Percentiles rank a stretch among this genome's conserved stretches.
phyloP scores from a whole-genome alignment of 495 filamentous ascomycete genomes.

The Aspergillus taichungensis region DNA sequence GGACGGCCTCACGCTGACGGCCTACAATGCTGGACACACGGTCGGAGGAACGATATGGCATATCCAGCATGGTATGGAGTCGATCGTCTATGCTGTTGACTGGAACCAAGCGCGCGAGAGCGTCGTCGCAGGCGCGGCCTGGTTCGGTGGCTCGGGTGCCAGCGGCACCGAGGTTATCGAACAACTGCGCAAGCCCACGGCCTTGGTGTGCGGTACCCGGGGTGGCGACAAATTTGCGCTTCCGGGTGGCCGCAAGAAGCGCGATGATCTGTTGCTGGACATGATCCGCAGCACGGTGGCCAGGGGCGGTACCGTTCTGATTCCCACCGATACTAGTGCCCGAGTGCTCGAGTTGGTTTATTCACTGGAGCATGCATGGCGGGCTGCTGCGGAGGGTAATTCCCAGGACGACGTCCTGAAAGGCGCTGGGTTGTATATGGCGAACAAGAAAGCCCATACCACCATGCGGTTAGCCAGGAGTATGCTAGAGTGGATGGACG shows the following conservation, averaged over 20 bases:
- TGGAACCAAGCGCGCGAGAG: constrained; percentile 96
- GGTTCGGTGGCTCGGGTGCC: constrained; percentile 74
- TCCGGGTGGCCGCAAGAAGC: constrained; percentile 60
- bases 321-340: constrained; percentile 91
- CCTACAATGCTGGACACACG: constrained; percentile 93
- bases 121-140: constrained; percentile 84
- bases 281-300: constrained; percentile 68
- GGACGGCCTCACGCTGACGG: constrained; percentile 89
- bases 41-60: constrained; percentile 98
- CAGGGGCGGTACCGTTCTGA: constrained; percentile 85
- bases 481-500: constrained; percentile 99
- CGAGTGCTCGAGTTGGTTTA: constrained; percentile 90
- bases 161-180: constrained; percentile 88
- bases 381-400: constrained; percentile 46
- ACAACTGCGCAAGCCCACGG: constrained; percentile 84
- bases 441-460: constrained; percentile 66
- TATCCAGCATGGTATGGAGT: constrained; percentile 93
- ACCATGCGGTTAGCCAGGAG: constrained; percentile 84
- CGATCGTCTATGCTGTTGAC: constrained; percentile 93
- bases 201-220: constrained; percentile 79
- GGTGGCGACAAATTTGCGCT: constrained; percentile 66
- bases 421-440: constrained; percentile 67
- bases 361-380: constrained; percentile 85
- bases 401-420: constrained; percentile 49
- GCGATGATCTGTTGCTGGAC: constrained; percentile 77